Evolutionary conservation across 495 filamentous ascomycete genomes (phyloP).

Genomic region (Penicillium dipodomyicola): DNA sequence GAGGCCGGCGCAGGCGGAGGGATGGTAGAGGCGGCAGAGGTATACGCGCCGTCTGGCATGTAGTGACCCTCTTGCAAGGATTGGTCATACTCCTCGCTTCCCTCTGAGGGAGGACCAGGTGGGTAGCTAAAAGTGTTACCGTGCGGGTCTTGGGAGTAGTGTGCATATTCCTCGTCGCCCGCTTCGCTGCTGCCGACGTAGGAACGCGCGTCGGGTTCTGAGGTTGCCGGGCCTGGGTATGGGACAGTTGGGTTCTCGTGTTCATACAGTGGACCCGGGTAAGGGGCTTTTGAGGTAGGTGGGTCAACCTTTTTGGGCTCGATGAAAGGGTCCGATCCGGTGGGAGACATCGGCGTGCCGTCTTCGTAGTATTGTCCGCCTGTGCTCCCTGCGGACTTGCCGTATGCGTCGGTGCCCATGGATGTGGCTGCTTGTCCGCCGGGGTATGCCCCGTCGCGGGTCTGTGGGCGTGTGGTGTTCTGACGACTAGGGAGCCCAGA

Average conservation of each 20-base stretch:
- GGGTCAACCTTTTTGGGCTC: constrained; percentile 32
- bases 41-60: constrained; percentile 48
- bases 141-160: constrained; percentile 47
- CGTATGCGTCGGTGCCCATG: constrained; percentile 27
- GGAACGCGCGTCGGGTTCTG: constrained; percentile 49
- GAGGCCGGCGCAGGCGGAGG: constrained; percentile 29
- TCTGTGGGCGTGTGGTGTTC: constrained; percentile 48
- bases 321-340: constrained; percentile 60
- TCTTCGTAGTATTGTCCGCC: constrained; percentile 47
- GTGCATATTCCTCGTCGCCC: constrained; percentile 58
- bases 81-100: constrained; percentile 56
- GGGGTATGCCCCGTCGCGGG: constrained; percentile 46
- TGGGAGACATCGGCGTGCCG: constrained; percentile 42
- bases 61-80: constrained; percentile 46
- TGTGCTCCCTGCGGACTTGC: constrained; percentile 24
- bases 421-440: constrained; percentile 28
- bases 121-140: constrained; percentile 43
- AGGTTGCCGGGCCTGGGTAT: constrained; percentile 36
- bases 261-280: constrained; percentile 44
- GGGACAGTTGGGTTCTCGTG: constrained; percentile 36
- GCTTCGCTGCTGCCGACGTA: constrained; percentile 52
- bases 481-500: constrained; percentile 69
- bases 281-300: constrained; percentile 30
- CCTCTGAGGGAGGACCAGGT: constrained; percentile 39
- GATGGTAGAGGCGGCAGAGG: constrained; percentile 32